A percentile compares a stretch with the other conserved stretches of the same genome.
Conservation (phyloP, 495 filamentous ascomycete species). For the Aspergillus saccharolyticus region DNA sequence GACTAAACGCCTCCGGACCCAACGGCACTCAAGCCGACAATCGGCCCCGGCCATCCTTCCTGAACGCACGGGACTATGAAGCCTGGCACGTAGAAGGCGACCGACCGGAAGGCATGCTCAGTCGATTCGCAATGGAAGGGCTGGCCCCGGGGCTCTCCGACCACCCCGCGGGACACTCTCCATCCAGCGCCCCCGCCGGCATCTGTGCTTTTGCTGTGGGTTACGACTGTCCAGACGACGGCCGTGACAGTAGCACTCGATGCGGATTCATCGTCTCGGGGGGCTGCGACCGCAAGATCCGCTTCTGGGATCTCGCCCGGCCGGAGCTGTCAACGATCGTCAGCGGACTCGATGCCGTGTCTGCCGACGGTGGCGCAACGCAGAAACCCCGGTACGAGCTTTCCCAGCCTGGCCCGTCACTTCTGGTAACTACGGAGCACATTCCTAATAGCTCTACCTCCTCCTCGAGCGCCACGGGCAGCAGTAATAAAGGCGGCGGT, state of each 20-base stretch:
- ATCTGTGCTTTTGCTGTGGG: conserved; percentile 50
- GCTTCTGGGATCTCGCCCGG: conserved; percentile 82
- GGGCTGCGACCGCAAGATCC: conserved; percentile 82
- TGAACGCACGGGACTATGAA: conserved; percentile 66
- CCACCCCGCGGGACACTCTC: conserved; percentile 29
- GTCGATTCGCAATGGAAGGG: conserved; percentile 68
- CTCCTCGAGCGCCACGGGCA: conserved; percentile 25
- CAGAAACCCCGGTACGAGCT: conserved; percentile 65
- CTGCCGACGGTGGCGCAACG: conserved; percentile 34
- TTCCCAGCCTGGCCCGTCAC: conserved; percentile 59
- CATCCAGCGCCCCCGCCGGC: conserved; percentile 22
- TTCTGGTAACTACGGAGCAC: conserved; percentile 70
- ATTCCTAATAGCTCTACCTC: conserved; percentile 43
- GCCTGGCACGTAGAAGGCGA: conserved; percentile 90
- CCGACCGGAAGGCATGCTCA: conserved; percentile 79
- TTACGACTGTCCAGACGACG: conserved; percentile 44
- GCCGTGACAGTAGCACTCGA: conserved; percentile 36
- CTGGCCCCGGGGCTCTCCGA: conserved; percentile 42
- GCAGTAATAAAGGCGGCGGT: conserved; percentile 33
- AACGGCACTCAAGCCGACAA: conserved; percentile 13
- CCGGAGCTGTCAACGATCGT: conserved; percentile 71
- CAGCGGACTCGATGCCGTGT: conserved; percentile 69
- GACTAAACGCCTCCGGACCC: conserved; percentile 12
- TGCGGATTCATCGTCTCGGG: conserved; percentile 74
- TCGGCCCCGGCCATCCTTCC: conserved; percentile 20